Evolutionary conservation across 371 early-diverging fungal genomes (phyloP), one percentile per base, ranked within the genome.

Genomic region (Circinella umbellata): DNA sequence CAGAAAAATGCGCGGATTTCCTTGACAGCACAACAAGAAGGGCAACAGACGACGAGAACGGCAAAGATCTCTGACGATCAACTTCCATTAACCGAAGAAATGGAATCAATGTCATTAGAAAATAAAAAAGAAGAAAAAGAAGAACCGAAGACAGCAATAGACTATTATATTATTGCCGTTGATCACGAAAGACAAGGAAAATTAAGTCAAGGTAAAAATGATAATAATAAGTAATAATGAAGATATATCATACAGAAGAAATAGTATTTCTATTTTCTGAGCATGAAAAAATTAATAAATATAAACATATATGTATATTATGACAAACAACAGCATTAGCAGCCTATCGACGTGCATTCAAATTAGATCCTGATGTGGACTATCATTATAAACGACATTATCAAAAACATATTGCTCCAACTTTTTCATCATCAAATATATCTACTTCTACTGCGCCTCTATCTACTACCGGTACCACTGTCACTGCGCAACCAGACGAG

Each of bases 321-420:
- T 18, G 57, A 15, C 5, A 39, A 20, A 48, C 17, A 17, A 18
- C 51, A 88, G 89, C 89, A 39, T 60, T 89, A n/a, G 77, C 71
- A 13, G 57, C 73, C 42, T 89, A 89, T 70, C 78, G 84, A 27
- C 80, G 77, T 59, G 89, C 89, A 18, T 87, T 87, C 62, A 81
- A 81, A 66, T 54, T 86, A 53, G 79, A 87, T 71, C 77, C 81
- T 3, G 74, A 84, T 68, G 75, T 85, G 6, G 87, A 87, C 69
- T 61, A 67, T 72, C 73, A 62, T 8, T 88, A 84, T 69, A 80
- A 77, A 38, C 73, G 71, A 27, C 77, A 81, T 61, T 81, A 73
- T 66, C 79, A 78, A 46, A 73, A 64, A 4, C 59, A 74, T 38
- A 72, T 77, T 66, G 71, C 74, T 27, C 76, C 75, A 1, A 57